Evolutionary conservation across 495 filamentous ascomycete genomes (phyloP), one percentile per base, ranked within the genome.

Genomic region (Neurospora sp.): DNA sequence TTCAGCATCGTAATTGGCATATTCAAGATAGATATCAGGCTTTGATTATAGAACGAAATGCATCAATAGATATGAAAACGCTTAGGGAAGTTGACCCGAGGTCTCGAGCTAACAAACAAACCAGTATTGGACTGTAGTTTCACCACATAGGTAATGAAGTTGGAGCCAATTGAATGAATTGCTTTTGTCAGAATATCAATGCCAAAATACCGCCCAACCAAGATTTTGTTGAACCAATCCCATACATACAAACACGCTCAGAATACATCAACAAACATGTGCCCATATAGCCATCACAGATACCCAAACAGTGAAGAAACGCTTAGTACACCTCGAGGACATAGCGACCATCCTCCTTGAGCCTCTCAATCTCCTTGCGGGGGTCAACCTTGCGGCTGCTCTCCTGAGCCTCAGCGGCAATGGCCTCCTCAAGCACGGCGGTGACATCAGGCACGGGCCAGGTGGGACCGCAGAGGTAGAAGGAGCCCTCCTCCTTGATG

Each of bases 361-460:
- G 84, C 85, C 90, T 89, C 85, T 99, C 95, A 82, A 98, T 97
- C 88, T 97, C 95, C 88, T 94, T 96, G 76, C 85, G 87, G n/a
- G 91, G 85, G 78, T 97, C 94, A 49, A 96, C 88, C 89, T 93
- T 98, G 85, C 90, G 91, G 38, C 90, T 89, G 42, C 82, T 82
- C 71, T 77, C 80, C 85, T 89, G 89, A n/a, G 89, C 92, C 76
- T 96, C 90, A n/a, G 83, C 80, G 42, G 89, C 90, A 76, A 98
- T 93, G 7, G 96, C 96, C 86, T 98, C 96, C 86, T 97, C 88
- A 74, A 99, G 83, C 74, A 98, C 96, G 70, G 90, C 90, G 11
- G 94, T 97, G 35, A 99, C 96, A 84, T 99, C 96, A n/a, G 96
- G 96, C 60, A 99, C 96, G 10, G 96, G 96, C 96, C 96, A 98